Percentiles rank a stretch among this genome's conserved stretches.
These are phyloP conservation scores for Liquidambar formosana DNA, from an alignment of 164 flowering plant species.

Conservation along the genomic window DNA sequence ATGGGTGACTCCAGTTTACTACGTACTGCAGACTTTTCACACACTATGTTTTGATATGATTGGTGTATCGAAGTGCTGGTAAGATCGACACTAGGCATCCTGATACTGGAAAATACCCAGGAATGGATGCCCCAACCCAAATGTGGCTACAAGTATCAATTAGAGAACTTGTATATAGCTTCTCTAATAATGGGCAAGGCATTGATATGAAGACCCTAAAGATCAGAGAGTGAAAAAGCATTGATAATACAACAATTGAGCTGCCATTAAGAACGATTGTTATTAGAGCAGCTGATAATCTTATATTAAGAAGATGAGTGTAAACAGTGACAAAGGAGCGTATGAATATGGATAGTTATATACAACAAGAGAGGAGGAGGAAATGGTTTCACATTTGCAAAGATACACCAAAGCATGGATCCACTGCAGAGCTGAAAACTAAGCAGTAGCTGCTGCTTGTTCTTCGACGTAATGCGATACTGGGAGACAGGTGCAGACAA, in stretches of 20 bases:
- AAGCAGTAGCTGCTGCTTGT: slow-evolving; percentile 79
- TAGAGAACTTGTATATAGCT: no score
- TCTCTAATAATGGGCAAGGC: no score
- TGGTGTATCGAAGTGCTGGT: no score
- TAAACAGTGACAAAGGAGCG: slow-evolving; percentile 14
- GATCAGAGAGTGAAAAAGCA: background rate
- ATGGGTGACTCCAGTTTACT: no score
- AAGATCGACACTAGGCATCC: no score
- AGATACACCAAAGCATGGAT: background rate
- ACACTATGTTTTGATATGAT: no score
- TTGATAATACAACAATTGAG: slow-evolving; percentile 14
- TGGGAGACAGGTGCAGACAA: slow-evolving; percentile 83
- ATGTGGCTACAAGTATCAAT: no score
- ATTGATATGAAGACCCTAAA: no score
- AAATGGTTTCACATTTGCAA: background rate
- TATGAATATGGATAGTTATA: slow-evolving; percentile 17
- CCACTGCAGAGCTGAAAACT: background rate
- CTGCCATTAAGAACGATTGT: slow-evolving; percentile 23
- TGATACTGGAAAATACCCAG: no score
- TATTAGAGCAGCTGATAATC: slow-evolving; percentile 13
- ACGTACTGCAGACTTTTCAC: no score
- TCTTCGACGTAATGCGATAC: slow-evolving; percentile 69
- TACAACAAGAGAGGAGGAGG: slow-evolving; percentile 19
- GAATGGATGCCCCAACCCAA: no score
- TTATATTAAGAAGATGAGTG: slow-evolving; percentile 11